These are phyloP conservation scores for Daldinia concentrica DNA, from an alignment of 495 filamentous ascomycete genomes.

Conservation along the genomic window DNA sequence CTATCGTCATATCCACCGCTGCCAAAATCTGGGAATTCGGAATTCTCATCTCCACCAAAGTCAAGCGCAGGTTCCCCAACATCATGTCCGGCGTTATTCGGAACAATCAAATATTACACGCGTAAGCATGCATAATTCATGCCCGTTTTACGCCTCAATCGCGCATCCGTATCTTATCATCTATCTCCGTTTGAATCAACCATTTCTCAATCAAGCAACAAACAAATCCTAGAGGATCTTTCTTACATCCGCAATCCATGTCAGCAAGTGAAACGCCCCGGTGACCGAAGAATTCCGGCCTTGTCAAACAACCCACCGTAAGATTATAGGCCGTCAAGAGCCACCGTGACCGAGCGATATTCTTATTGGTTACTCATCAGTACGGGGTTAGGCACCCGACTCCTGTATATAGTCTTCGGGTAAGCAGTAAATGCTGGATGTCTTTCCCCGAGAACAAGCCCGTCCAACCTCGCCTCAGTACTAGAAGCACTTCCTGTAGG, in stretches of 20 bases:
- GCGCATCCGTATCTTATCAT: slow-evolving; percentile 28
- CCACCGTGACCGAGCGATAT: not conserved
- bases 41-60: slow-evolving; percentile 16
- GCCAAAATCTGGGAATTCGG: not conserved
- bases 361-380: not conserved
- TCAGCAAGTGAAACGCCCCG: slow-evolving; percentile 21
- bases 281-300: slow-evolving; percentile 4
- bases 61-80: slow-evolving; percentile 42
- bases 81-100: slow-evolving; percentile 38
- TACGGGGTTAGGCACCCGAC: slow-evolving; percentile 7
- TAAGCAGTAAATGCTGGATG: slow-evolving; percentile 10
- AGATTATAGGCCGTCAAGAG: slow-evolving; percentile 16
- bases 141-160: slow-evolving; percentile 20
- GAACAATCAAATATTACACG: slow-evolving; percentile 18
- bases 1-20: not conserved
- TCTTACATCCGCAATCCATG: slow-evolving; percentile 19
- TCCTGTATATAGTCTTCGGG: slow-evolving; percentile 17
- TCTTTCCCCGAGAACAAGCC: slow-evolving; percentile 11
- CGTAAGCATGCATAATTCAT: slow-evolving; percentile 39
- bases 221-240: slow-evolving; percentile 36
- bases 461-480: slow-evolving; percentile 10
- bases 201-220: slow-evolving; percentile 9
- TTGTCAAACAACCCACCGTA: slow-evolving; percentile 14
- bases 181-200: not conserved
- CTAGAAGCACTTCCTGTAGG: not conserved